Evolutionary conservation across 1,284 basidiomycete species (phyloP).

Genomic region (Malassezia vespertilionis): DNA sequence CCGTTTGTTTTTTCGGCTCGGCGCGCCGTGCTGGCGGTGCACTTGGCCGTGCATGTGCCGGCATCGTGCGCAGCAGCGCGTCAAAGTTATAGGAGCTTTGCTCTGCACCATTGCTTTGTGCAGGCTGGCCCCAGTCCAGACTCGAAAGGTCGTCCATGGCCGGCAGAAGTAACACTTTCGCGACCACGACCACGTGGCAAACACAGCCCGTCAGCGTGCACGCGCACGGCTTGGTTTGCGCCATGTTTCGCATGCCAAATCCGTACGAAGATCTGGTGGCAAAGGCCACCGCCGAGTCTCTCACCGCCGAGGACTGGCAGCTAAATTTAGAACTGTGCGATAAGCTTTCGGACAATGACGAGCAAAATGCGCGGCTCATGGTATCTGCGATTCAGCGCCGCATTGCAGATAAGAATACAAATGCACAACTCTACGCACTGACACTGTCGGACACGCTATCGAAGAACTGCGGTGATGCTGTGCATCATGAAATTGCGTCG

Average conservation of each 20-base stretch:
- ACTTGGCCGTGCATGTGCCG: slow-evolving; percentile 1
- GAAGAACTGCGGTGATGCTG: slow-evolving; percentile 74
- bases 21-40: slow-evolving; percentile 5
- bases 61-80: slow-evolving; percentile 25
- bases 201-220: background rate
- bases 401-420: slow-evolving; percentile 82
- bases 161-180: background rate
- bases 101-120: slow-evolving; percentile 12
- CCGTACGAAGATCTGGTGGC: slow-evolving; percentile 87
- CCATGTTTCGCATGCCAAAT: slow-evolving; percentile 52
- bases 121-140: slow-evolving; percentile 28
- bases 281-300: slow-evolving; percentile 88
- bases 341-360: slow-evolving; percentile 77
- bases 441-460: slow-evolving; percentile 50
- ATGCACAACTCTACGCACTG: slow-evolving; percentile 91
- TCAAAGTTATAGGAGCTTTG: slow-evolving; percentile 24
- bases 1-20: background rate
- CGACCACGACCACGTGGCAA: background rate
- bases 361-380: slow-evolving; percentile 66
- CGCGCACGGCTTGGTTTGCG: background rate
- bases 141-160: slow-evolving; percentile 44
- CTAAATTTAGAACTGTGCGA: slow-evolving; percentile 89
- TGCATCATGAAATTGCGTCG: slow-evolving; percentile 78
- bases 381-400: slow-evolving; percentile 78
- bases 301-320: slow-evolving; percentile 91